Percentiles rank a stretch among this genome's conserved stretches.
These are phyloP conservation scores for Aureobasidium sp. DNA, from an alignment of 2,329 filamentous ascomycete species.

Conservation along the genomic window DNA sequence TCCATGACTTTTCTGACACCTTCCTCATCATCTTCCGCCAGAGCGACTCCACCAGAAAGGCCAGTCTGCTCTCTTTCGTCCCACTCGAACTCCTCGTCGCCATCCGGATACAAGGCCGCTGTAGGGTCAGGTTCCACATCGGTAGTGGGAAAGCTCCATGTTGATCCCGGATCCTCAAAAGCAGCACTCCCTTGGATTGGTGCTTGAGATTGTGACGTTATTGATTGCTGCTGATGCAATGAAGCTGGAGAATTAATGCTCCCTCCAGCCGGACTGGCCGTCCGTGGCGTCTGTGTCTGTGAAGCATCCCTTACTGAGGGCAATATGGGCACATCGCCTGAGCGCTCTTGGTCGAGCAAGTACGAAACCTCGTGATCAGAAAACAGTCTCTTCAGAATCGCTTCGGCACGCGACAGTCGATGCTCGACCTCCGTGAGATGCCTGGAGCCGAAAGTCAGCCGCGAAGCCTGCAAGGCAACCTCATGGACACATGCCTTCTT, in stretches of 20 bases:
- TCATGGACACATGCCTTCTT: constrained; percentile 3
- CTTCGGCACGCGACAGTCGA: constrained; percentile 10
- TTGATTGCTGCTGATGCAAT: not conserved
- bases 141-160: not conserved
- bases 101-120: not conserved
- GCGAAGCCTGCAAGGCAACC: not conserved
- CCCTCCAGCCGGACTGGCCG: not conserved
- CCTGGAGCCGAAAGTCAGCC: not conserved
- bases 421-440: constrained; percentile 15
- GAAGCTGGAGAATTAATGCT: not conserved
- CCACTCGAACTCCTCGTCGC: constrained; percentile 14
- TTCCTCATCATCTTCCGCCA: constrained; percentile 6
- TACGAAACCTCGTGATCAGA: constrained; percentile 12
- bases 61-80: constrained; percentile 15
- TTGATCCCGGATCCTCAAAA: not conserved
- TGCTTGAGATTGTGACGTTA: not conserved
- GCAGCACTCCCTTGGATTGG: not conserved
- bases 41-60: not conserved
- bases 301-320: not conserved
- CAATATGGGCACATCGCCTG: constrained; percentile 12
- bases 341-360: constrained; percentile 9
- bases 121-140: constrained; percentile 3
- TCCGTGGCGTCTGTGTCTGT: not conserved
- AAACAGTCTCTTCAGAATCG: constrained; percentile 6
- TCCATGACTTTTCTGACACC: constrained; percentile 18